These are phyloP conservation scores for Cutaneotrichosporon arboriforme DNA, from an alignment of 1,284 basidiomycete genomes.

Conservation along the genomic window DNA sequence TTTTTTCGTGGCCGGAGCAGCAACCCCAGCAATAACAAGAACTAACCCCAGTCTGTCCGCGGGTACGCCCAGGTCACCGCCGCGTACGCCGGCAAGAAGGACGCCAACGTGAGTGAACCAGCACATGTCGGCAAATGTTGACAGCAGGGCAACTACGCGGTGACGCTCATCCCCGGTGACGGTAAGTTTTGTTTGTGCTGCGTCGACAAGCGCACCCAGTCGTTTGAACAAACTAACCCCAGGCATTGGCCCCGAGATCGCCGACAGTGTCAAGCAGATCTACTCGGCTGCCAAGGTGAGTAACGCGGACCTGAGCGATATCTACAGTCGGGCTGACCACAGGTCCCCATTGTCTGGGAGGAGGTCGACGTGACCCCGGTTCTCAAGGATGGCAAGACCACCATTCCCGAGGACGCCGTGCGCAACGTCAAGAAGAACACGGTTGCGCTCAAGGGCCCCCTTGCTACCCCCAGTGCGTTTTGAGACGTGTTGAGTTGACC, in stretches of 20 bases:
- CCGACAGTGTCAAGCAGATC: constrained; percentile 90
- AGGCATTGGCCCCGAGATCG: constrained; percentile 99
- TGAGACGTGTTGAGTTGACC: background rate
- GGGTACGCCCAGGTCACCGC: constrained; percentile 56
- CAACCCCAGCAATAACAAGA: too few relatives aligned
- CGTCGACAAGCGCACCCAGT: too few relatives aligned
- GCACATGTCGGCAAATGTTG: too few relatives aligned
- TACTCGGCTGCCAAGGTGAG: constrained; percentile 76
- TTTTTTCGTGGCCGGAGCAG: too few relatives aligned
- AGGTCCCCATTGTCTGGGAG: constrained; percentile 98
- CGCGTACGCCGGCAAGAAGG: constrained; percentile 81
- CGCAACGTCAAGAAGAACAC: constrained; percentile 93
- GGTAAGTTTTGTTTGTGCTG: constrained; percentile 16
- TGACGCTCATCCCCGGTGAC: constrained; percentile 36
- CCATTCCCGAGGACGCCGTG: constrained; percentile 90
- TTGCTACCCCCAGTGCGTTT: constrained; percentile 81
- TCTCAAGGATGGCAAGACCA: constrained; percentile 90
- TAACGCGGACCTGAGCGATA: constrained; percentile 5
- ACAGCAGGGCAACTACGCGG: constrained; percentile 79
- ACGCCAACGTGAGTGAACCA: constrained; percentile 71
- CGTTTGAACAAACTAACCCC: too few relatives aligned
- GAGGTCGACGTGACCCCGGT: constrained; percentile 95
- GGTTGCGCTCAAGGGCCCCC: constrained; percentile 92
- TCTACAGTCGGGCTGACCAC: constrained; percentile 1
- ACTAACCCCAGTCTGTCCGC: constrained; percentile 28